A percentile compares a stretch with the other conserved stretches of the same genome.
These are phyloP conservation scores for Eucalyptus regnans DNA, from an alignment of 345 rosid species.

Conservation along the genomic window DNA sequence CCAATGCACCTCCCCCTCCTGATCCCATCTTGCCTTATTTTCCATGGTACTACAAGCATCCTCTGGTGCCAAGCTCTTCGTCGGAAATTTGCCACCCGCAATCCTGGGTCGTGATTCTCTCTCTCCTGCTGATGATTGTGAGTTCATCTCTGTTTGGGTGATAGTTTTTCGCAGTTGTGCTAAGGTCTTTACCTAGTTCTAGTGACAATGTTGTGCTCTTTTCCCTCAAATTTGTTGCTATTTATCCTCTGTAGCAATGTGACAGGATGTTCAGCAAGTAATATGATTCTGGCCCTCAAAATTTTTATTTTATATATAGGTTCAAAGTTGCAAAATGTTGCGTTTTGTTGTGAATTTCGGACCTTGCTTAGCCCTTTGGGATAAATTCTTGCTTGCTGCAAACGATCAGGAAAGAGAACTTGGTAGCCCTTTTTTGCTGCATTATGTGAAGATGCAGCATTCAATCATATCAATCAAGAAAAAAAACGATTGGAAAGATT, in stretches of 20 bases:
- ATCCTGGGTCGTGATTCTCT: background rate
- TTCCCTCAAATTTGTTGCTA: background rate
- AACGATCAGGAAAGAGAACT: background rate
- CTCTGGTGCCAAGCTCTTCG: background rate
- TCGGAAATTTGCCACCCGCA: background rate
- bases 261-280: background rate
- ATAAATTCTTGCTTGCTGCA: background rate
- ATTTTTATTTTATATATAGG: background rate
- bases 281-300: background rate
- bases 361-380: background rate
- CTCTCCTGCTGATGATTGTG: background rate
- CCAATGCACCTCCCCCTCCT: background rate
- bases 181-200: background rate
- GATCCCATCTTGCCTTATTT: background rate
- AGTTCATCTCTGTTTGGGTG: background rate
- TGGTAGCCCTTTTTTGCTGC: background rate
- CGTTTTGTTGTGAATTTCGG: background rate
- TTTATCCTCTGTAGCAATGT: background rate
- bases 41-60: background rate
- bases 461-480: background rate
- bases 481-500: background rate
- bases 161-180: background rate
- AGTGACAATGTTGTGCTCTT: background rate
- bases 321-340: background rate
- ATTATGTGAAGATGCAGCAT: background rate